A percentile compares a stretch with the other conserved stretches of the same genome.
phyloP scores from a whole-genome alignment of 345 rosid species.

The Lepidium sativum region DNA sequence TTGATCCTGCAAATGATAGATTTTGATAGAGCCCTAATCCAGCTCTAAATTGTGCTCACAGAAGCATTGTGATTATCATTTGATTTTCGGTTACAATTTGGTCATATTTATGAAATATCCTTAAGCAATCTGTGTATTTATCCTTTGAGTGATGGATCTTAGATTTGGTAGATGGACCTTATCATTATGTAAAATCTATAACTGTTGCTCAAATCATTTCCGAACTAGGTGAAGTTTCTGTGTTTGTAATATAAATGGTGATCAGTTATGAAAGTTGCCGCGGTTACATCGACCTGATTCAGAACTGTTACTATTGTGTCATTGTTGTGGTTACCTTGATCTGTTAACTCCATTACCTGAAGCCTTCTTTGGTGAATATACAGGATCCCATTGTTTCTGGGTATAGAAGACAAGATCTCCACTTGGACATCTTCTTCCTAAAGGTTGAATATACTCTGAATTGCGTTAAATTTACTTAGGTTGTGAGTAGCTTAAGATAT shows the following conservation, averaged over 20 bases:
- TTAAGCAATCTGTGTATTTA: neutral
- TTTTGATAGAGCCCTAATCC: neutral
- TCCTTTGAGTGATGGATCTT: neutral
- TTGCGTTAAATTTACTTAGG: too few relatives aligned
- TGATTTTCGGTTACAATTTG: neutral
- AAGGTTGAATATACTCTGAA: constrained; percentile 37
- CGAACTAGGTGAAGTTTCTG: neutral
- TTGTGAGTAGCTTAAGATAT: too few relatives aligned
- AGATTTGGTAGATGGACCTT: neutral
- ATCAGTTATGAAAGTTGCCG: neutral
- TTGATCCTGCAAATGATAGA: neutral
- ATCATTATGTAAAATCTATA: neutral
- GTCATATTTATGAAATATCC: neutral
- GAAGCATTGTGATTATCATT: neutral
- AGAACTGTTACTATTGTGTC: neutral
- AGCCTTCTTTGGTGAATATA: constrained; percentile 1
- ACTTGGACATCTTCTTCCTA: constrained; percentile 97
- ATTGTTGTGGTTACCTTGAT: neutral
- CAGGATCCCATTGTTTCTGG: constrained; percentile 87
- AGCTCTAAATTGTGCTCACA: neutral
- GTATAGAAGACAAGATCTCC: constrained; percentile 90
- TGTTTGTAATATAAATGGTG: neutral
- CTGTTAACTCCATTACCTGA: neutral
- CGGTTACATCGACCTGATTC: neutral
- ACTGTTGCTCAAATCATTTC: neutral